Base-by-base conservation (phyloP, 2,329 filamentous ascomycete species). In the Geosmithia morbida region DNA sequence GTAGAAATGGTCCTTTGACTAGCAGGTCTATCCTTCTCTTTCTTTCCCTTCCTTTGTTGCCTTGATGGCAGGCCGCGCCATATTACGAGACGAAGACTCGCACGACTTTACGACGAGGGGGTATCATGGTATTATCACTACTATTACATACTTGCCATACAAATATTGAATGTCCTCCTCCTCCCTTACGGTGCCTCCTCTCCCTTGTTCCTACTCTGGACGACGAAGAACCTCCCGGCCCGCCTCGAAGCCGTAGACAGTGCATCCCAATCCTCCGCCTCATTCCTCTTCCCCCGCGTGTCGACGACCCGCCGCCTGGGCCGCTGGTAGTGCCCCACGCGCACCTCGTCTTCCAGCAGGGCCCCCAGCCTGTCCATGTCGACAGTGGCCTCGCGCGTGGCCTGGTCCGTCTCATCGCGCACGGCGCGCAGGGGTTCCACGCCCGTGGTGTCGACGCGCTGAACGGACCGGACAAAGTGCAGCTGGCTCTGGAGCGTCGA, bases 381-480 rank as follows among this genome's bases (percentile, higher is more conserved):
- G 46, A 88, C 70, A 4, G 76, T 77, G 47, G 70, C 68, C 53
- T 81, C 79, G 44, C 65, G 60, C 7, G 79, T 79, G 43, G 72
- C 72, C 51, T 79, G 77, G 39, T 65, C 59, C 1, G 85, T 85
- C 67, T 92, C 89, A 60, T 97, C 90, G 47, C 87, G 79, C 49
- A 97, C 83, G 43, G 83, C 82, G 46, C 77, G 73, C 42, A 98
- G 66, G 0, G 92, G 89, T 48, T 79, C 72, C 0, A 96, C 70
- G 3, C 75, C 79, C 0, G 71, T 65, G 0, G 87, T 89, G 61
- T 94, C 76, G 45, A 95, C 82, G 43, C 73, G 69, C 58, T 94
- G 89, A 18, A 97, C 81, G 51, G 87, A 79, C 51, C 78, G 81
- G n/a, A 97, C 88, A 59, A 98, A 98, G 57, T 85, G 83, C 0